A percentile compares a stretch with the other conserved stretches of the same genome.
phyloP scores from a whole-genome alignment of 371 early-diverging fungal species.

The Mucor indicus region DNA sequence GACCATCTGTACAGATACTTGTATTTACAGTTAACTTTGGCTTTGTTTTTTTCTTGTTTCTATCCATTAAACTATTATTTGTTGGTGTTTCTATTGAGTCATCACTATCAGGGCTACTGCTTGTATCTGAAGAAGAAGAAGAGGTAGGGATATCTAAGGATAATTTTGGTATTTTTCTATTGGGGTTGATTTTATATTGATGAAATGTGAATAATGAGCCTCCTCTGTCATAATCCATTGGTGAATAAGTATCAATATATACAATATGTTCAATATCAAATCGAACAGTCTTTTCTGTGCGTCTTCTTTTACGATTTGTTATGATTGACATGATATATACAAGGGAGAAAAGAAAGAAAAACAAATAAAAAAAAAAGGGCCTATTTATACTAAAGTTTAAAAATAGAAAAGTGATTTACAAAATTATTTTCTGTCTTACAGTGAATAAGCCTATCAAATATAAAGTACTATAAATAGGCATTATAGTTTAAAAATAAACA shows the following conservation, averaged over 20 bases:
- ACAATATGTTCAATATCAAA: slow-evolving; percentile 18
- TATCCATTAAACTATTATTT: neutral
- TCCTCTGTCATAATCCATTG: slow-evolving; percentile 24
- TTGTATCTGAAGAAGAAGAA: slow-evolving; percentile 15
- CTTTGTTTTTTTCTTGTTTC: slow-evolving; percentile 5
- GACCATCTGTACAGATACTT: slow-evolving; percentile 20
- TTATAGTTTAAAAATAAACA: no score
- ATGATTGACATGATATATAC: no score
- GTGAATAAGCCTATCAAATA: no score
- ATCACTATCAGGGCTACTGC: slow-evolving; percentile 15
- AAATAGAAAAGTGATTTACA: no score
- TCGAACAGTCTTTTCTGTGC: slow-evolving; percentile 13
- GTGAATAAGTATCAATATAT: slow-evolving; percentile 21
- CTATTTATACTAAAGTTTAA: no score
- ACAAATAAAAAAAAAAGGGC: no score
- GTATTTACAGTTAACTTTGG: slow-evolving; percentile 28
- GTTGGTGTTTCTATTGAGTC: neutral
- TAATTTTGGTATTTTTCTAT: slow-evolving; percentile 3
- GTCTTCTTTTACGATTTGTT: slow-evolving; percentile 14
- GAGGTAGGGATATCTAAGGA: slow-evolving; percentile 20
- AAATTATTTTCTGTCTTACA: no score
- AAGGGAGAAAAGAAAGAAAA: no score
- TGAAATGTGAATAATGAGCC: slow-evolving; percentile 15
- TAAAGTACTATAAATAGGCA: no score
- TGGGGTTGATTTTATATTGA: slow-evolving; percentile 25